Percentiles rank a stretch among this genome's conserved stretches.
Conservation (phyloP, 2,329 filamentous ascomycete species). For the Fusarium sulawesiense region DNA sequence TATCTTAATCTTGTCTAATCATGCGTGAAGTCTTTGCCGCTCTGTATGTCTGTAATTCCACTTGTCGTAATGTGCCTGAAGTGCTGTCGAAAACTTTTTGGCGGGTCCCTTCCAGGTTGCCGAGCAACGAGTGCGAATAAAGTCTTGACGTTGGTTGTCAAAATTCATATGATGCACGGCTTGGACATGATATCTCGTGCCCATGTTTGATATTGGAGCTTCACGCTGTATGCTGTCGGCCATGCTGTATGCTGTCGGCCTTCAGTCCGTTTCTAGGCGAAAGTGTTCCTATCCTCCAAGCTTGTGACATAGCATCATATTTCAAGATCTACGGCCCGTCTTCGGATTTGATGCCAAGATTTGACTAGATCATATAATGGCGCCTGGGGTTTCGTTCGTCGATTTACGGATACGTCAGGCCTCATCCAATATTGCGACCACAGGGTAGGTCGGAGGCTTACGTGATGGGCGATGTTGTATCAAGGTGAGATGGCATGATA, state of each 20-base stretch:
- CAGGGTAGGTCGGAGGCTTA: conserved; percentile 12
- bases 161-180: not conserved
- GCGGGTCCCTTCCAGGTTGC: not conserved
- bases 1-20: conserved; percentile 46
- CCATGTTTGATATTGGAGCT: not conserved
- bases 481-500: conserved; percentile 9
- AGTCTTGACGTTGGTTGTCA: not conserved
- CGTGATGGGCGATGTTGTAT: not conserved
- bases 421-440: conserved; percentile 5
- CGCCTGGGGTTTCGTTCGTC: conserved; percentile 23
- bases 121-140: not conserved
- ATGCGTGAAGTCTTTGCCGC: not conserved
- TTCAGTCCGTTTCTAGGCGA: conserved; percentile 12
- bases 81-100: not conserved
- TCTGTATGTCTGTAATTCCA: not conserved
- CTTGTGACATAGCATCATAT: not conserved
- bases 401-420: not conserved
- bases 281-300: not conserved
- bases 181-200: not conserved
- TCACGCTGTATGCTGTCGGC: conserved; percentile 2
- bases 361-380: conserved; percentile 22
- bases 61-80: not conserved
- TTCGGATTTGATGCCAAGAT: conserved; percentile 32
- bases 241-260: conserved; percentile 4
- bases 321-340: conserved; percentile 32